Evolutionary conservation across 2,329 filamentous ascomycete species (phyloP).

Genomic region (Chlorencoelia australis): DNA sequence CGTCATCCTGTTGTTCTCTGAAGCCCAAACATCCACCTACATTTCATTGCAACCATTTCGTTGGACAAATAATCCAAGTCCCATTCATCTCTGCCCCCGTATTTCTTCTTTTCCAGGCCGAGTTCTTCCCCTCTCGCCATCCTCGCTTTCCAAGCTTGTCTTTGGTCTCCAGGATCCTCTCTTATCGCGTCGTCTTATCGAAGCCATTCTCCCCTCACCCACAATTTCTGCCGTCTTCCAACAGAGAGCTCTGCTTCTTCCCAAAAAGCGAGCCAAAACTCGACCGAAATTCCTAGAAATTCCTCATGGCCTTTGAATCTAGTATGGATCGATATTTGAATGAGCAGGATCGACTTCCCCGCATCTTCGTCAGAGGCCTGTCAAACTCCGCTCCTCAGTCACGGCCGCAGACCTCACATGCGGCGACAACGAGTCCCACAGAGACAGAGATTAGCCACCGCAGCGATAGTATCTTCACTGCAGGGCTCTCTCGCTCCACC

Average conservation of each 20-base stretch:
- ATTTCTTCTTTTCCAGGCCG: not conserved
- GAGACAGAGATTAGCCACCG: not conserved
- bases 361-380: not conserved
- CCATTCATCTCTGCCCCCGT: not conserved
- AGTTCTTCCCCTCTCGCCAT: not conserved
- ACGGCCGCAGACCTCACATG: not conserved
- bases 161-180: slow-evolving; percentile 1
- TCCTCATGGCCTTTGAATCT: not conserved
- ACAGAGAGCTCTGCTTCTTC: not conserved
- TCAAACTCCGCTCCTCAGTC: not conserved
- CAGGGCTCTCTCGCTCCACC: slow-evolving; percentile 2
- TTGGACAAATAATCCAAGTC: not conserved
- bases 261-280: not conserved
- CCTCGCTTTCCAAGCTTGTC: not conserved
- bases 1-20: too few relatives aligned
- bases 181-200: slow-evolving; percentile 5
- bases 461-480: not conserved
- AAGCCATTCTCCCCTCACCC: not conserved
- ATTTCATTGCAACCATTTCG: too few relatives aligned
- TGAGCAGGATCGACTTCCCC: not conserved
- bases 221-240: not conserved
- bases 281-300: not conserved
- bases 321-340: slow-evolving; percentile 1
- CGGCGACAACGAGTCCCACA: not conserved
- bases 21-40: too few relatives aligned